These are phyloP conservation scores for Candida broadrunensis DNA, from an alignment of 805 yeast species.

Conservation along the genomic window DNA sequence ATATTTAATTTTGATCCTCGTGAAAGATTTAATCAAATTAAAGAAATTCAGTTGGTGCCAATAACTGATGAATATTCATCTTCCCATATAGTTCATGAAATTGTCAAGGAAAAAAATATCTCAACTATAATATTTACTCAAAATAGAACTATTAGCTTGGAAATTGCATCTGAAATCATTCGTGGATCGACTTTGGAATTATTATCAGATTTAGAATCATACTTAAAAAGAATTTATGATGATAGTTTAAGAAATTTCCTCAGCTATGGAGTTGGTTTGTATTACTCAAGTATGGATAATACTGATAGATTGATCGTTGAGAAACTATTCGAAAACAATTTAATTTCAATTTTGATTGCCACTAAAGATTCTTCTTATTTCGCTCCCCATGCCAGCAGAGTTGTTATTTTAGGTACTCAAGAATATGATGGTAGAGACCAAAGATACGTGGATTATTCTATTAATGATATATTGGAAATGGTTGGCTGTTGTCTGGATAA, in stretches of 20 bases:
- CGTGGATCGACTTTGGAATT: slow-evolving; percentile 38
- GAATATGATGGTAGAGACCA: slow-evolving; percentile 71
- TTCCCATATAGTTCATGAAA: slow-evolving; percentile 17
- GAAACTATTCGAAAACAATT: slow-evolving; percentile 47
- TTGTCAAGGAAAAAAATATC: slow-evolving; percentile 11
- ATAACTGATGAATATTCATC: slow-evolving; percentile 3
- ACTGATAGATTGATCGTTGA: slow-evolving; percentile 56
- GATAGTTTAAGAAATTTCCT: slow-evolving; percentile 40
- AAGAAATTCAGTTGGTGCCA: slow-evolving; percentile 51
- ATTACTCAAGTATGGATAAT: slow-evolving; percentile 54
- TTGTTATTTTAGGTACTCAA: slow-evolving; percentile 69
- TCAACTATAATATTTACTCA: slow-evolving; percentile 51
- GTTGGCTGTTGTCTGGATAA: slow-evolving; percentile 44
- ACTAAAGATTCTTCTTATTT: slow-evolving; percentile 53
- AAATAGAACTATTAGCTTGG: slow-evolving; percentile 50
- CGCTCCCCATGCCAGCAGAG: slow-evolving; percentile 52
- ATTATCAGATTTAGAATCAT: slow-evolving; percentile 36
- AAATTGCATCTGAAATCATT: slow-evolving; percentile 38
- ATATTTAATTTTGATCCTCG: slow-evolving; percentile 69
- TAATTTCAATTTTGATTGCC: slow-evolving; percentile 56
- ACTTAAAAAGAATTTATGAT: slow-evolving; percentile 47
- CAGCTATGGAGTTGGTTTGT: slow-evolving; percentile 60
- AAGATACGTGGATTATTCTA: slow-evolving; percentile 63
- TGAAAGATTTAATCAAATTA: slow-evolving; percentile 55
- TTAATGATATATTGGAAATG: slow-evolving; percentile 66